A percentile compares a stretch with the other conserved stretches of the same genome.
These are phyloP conservation scores for Striga hermonthica DNA, from an alignment of 305 asterid species.

Conservation along the genomic window DNA sequence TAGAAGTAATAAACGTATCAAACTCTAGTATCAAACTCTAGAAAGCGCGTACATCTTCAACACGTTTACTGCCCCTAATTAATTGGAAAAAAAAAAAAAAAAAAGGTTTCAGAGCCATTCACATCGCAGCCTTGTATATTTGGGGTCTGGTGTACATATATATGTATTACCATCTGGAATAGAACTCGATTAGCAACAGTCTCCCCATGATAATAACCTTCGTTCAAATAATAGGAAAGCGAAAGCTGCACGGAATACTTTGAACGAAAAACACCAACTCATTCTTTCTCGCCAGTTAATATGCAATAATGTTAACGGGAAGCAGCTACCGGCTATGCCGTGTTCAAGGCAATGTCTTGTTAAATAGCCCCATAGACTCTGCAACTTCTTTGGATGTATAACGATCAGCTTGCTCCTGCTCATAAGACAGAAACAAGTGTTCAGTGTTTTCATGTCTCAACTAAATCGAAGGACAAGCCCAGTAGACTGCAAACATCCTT, in stretches of 20 bases:
- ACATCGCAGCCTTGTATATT: conserved; percentile 17
- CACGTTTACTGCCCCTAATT: no score
- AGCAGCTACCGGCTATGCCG: conserved; percentile 30
- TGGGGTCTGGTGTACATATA: conserved; percentile 25
- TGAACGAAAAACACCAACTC: conserved; percentile 5
- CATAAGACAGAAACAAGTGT: conserved; percentile 22
- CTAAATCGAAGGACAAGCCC: neutral
- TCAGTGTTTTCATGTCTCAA: conserved; percentile 13
- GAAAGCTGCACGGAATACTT: conserved; percentile 12
- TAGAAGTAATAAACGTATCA: no score
- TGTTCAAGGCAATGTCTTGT: conserved; percentile 60
- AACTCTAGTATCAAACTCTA: no score
- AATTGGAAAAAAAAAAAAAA: neutral
- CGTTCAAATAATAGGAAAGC: conserved; percentile 14
- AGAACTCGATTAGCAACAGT: conserved; percentile 12
- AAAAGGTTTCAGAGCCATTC: conserved; percentile 7
- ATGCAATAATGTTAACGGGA: conserved; percentile 18
- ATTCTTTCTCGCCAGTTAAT: neutral
- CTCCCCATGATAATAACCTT: conserved; percentile 23
- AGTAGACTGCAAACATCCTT: neutral
- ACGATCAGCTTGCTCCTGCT: conserved; percentile 93
- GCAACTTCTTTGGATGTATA: conserved; percentile 77
- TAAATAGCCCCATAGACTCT: conserved; percentile 80
- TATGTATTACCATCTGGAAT: conserved; percentile 12
- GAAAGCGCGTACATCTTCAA: no score